Base-by-base conservation (phyloP, 345 rosid species). In the Populus pruinosa region DNA sequence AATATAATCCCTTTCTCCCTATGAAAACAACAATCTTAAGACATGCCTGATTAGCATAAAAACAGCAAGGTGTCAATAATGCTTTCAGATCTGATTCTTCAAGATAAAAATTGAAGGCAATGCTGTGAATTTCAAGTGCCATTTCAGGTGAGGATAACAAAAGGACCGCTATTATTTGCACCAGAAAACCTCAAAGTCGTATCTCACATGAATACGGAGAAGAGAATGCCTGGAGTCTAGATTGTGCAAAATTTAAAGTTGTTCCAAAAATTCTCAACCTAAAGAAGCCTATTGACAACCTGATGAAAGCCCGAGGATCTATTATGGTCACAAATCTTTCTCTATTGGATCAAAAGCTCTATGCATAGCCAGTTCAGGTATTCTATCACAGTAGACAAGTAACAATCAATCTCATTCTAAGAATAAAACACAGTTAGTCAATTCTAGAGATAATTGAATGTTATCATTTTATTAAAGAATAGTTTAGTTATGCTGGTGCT, bases 301-400 rank as follows among this genome's bases (percentile, higher is more conserved):
- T 92, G 83, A 89, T 91, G 82, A 94, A 94, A 82, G 97, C 95
- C 85, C 91, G 97, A 43, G 98, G 98, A 86, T 94, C 98, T 97
- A 94, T 94, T 74, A 61, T 74, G 70, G 85, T 90, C 93, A 89
- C 71, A 88, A 86, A 82, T 36, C 31, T 67, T 75, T 87, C 87
- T 83, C 83, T 93, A 86, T 88, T 73, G 81, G 81, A 76, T 77
- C 83, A 86, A 71, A 83, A 53, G 72, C 50, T 78, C 76, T 84
- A 69, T 77, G 59, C 75, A 69, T 78, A 59, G 82, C 77, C 70
- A 74, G 78, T 85, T 73, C 71, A 82, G 70, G 31, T 75, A 77
- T 62, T 83, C 88, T 81, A 82, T 64, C 75, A 71, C 6, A 47
- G 53, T n/a, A 80, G 43, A 35, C 65, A 70, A 41, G 43, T 31